Evolutionary conservation across 2,329 filamentous ascomycete genomes (phyloP).

Genomic region (Neonectria sp.): DNA sequence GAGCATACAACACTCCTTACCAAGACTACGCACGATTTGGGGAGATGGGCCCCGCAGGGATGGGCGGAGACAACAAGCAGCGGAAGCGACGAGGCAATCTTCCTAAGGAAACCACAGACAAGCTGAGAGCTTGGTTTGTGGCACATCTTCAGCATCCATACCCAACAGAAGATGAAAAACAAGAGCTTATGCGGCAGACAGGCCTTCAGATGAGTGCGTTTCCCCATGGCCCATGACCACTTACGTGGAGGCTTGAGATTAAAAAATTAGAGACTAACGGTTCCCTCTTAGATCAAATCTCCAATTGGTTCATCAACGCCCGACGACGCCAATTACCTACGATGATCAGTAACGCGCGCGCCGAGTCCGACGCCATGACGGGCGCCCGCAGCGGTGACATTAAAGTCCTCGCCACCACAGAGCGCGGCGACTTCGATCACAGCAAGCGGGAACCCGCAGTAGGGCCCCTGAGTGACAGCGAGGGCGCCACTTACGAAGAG

Average conservation of each 20-base stretch:
- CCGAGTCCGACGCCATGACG: slow-evolving; percentile 65
- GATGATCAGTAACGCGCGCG: slow-evolving; percentile 71
- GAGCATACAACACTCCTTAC: slow-evolving; percentile 57
- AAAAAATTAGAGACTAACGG: slow-evolving; percentile 29
- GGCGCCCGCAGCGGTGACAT: slow-evolving; percentile 53
- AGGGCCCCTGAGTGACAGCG: slow-evolving; percentile 63
- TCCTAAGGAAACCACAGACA: slow-evolving; percentile 90
- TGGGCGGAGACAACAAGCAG: slow-evolving; percentile 64
- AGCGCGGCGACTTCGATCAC: slow-evolving; percentile 57
- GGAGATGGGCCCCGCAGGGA: slow-evolving; percentile 56
- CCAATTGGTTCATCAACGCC: slow-evolving; percentile 88
- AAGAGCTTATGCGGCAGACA: slow-evolving; percentile 83
- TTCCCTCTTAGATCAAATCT: slow-evolving; percentile 72
- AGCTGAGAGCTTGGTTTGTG: slow-evolving; percentile 84
- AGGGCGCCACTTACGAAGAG: slow-evolving; percentile 62
- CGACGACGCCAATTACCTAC: slow-evolving; percentile 75
- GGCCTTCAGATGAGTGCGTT: slow-evolving; percentile 83
- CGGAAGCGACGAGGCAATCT: slow-evolving; percentile 84
- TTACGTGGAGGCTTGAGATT: slow-evolving; percentile 5
- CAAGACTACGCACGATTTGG: slow-evolving; percentile 61
- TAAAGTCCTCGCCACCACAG: slow-evolving; percentile 57
- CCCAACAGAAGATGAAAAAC: slow-evolving; percentile 90
- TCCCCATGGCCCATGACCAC: slow-evolving; percentile 6
- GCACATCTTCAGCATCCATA: slow-evolving; percentile 86
- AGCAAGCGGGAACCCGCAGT: slow-evolving; percentile 53